A percentile compares a stretch with the other conserved stretches of the same genome.
Conservation (phyloP, 805 yeast species). For the Lachancea dasiensis region DNA sequence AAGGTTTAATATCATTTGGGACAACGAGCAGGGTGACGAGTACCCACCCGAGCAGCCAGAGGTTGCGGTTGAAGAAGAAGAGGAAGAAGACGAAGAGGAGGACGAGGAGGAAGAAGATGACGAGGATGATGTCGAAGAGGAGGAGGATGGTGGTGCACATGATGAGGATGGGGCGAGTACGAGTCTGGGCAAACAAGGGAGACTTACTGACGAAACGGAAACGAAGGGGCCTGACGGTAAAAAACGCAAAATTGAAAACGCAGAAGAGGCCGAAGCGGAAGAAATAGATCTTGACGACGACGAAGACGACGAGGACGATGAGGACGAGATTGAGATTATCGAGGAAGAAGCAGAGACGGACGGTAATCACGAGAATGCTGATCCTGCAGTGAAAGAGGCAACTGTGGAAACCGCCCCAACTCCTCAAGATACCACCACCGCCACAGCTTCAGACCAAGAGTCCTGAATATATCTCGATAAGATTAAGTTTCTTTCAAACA, state of each 20-base stretch:
- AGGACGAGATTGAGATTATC: slow-evolving; percentile 10
- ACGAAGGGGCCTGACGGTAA: slow-evolving; percentile 15
- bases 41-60: slow-evolving; percentile 74
- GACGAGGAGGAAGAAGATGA: slow-evolving; percentile 43
- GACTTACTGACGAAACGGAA: slow-evolving; percentile 10
- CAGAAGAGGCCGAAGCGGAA: slow-evolving; percentile 8
- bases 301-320: slow-evolving; percentile 13
- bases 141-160: slow-evolving; percentile 40
- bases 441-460: slow-evolving; percentile 6
- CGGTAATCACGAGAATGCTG: slow-evolving; percentile 14
- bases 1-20: slow-evolving; percentile 96
- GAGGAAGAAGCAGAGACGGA: slow-evolving; percentile 11
- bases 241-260: slow-evolving; percentile 3
- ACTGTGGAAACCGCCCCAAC: slow-evolving; percentile 22
- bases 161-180: slow-evolving; percentile 36
- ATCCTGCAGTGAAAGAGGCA: slow-evolving; percentile 14
- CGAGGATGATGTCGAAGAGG: slow-evolving; percentile 45
- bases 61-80: slow-evolving; percentile 62
- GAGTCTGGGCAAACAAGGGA: not conserved
- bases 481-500: not conserved
- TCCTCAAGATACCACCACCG: slow-evolving; percentile 24
- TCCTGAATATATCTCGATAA: not conserved
- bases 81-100: slow-evolving; percentile 51
- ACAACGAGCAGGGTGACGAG: slow-evolving; percentile 60
- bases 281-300: slow-evolving; percentile 14